Conservation (phyloP, 2,329 filamentous ascomycete genomes). For the Westerdykella sp. region DNA sequence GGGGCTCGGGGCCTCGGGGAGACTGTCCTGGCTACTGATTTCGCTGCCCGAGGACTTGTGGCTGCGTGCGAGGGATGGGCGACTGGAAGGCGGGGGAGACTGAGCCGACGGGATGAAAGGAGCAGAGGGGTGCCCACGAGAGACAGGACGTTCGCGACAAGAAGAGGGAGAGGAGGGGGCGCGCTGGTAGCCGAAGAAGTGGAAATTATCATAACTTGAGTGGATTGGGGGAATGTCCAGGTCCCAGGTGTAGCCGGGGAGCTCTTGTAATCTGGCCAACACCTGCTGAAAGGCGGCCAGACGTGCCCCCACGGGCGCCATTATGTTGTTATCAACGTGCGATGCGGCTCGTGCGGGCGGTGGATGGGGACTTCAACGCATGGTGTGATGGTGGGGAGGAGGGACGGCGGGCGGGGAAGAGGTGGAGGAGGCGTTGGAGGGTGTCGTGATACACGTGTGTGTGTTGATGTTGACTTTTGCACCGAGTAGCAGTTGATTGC, state of each 20-base stretch:
- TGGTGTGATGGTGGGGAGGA: neutral
- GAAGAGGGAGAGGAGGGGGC: slow-evolving; percentile 1
- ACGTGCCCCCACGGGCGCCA: slow-evolving; percentile 11
- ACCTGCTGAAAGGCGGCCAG: slow-evolving; percentile 28
- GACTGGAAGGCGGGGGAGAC: slow-evolving; percentile 1
- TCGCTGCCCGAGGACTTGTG: slow-evolving; percentile 35
- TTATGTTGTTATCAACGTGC: slow-evolving; percentile 6
- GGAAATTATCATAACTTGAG: slow-evolving; percentile 81
- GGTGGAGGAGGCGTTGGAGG: too few relatives aligned
- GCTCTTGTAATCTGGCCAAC: slow-evolving; percentile 32
- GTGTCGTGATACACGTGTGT: neutral
- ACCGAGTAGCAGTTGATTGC: too few relatives aligned
- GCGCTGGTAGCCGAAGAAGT: slow-evolving; percentile 41
- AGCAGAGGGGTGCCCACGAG: slow-evolving; percentile 18
- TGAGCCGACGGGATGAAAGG: slow-evolving; percentile 16
- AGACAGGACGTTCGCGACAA: slow-evolving; percentile 14
- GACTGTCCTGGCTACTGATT: slow-evolving; percentile 26
- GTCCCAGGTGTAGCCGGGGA: slow-evolving; percentile 37
- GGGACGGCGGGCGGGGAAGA: neutral
- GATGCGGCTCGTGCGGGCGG: neutral
- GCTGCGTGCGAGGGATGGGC: slow-evolving; percentile 19
- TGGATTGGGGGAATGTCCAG: slow-evolving; percentile 43
- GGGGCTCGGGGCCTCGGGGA: slow-evolving; percentile 40
- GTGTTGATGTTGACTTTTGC: too few relatives aligned
- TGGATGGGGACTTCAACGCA: neutral